Base-by-base conservation (phyloP, 2,329 filamentous ascomycete genomes). In the Trichoderma sp. region DNA sequence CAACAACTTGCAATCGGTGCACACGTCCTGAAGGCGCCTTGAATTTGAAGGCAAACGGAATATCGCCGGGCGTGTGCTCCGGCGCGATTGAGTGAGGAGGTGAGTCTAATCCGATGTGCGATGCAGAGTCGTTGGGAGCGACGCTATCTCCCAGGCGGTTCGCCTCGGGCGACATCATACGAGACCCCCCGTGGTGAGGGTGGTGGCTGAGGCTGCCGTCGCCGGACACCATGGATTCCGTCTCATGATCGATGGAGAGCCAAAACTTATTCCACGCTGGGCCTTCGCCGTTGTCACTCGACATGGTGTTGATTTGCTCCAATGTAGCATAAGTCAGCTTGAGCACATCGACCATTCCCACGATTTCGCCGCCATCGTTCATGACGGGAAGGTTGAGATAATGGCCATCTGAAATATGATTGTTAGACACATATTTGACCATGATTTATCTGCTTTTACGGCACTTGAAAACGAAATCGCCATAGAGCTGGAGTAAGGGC, bases 201-300 rank as follows among this genome's bases (percentile, higher is more conserved):
- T 89, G 85, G 74, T 89, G 85, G 74, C 90, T 90, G 74, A 89
- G 85, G 74, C 90, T 90, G 76, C 91, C 92, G 68, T 96, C 93
- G 70, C 94, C 96, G 70, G 96, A 99, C 80, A 98, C 90, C 86
- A 97, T 91, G 2, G 96, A 99, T 81, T 98, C 96, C 16, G 94
- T 95, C 79, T 97, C 95, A 75, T 96, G 89, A 79, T 98, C 88
- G 75, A 99, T 90, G 0, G 96, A 98, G 73, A 98, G 85, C 96
- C 96, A 99, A 83, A 99, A 99, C 81, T 98, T 99, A 84, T 97
- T 98, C 96, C 96, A 99, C 7, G 96, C 96, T 5, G 96, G 96
- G 0, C 96, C 96, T 81, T 99, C 96, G 74, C 89, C 93, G 77
- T 97, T 95, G 52, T 88, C 88, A 65, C 90, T 94, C 51, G 88